These are phyloP conservation scores for Syzygium oleosum DNA, from an alignment of 345 rosid genomes.

Conservation along the genomic window DNA sequence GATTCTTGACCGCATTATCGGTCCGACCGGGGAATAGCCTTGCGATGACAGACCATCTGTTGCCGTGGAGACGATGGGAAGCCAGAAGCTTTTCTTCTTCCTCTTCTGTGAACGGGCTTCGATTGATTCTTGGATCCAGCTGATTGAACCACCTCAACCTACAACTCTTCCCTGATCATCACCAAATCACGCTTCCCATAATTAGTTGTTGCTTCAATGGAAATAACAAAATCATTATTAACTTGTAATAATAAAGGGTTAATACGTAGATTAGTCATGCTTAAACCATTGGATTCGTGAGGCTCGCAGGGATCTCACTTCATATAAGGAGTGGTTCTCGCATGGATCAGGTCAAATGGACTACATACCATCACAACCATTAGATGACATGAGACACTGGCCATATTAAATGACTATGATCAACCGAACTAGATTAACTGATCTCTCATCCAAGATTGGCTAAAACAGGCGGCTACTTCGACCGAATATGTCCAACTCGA, in stretches of 20 bases:
- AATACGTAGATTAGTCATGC: neutral
- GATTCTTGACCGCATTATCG: slow-evolving; percentile 96
- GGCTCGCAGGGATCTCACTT: neutral
- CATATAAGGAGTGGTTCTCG: neutral
- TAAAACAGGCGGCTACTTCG: neutral
- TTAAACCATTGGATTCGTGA: neutral
- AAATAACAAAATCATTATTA: neutral
- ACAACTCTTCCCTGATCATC: slow-evolving; percentile 68
- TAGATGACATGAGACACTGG: neutral
- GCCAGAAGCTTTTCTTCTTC: slow-evolving; percentile 83
- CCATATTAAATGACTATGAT: neutral
- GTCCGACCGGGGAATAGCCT: slow-evolving; percentile 85
- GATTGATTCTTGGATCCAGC: slow-evolving; percentile 80
- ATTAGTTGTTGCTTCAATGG: neutral
- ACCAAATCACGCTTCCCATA: neutral
- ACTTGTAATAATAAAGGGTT: neutral
- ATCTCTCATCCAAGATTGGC: neutral
- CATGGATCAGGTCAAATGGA: neutral
- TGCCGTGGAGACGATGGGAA: slow-evolving; percentile 81
- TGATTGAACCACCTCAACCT: slow-evolving; percentile 98
- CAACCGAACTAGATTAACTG: neutral
- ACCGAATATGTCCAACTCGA: neutral
- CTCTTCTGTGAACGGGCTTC: slow-evolving; percentile 81
- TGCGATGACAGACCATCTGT: slow-evolving; percentile 84
- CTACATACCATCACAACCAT: neutral